phyloP scores from a whole-genome alignment of 805 yeast species.

The Metschnikowia sp. region DNA sequence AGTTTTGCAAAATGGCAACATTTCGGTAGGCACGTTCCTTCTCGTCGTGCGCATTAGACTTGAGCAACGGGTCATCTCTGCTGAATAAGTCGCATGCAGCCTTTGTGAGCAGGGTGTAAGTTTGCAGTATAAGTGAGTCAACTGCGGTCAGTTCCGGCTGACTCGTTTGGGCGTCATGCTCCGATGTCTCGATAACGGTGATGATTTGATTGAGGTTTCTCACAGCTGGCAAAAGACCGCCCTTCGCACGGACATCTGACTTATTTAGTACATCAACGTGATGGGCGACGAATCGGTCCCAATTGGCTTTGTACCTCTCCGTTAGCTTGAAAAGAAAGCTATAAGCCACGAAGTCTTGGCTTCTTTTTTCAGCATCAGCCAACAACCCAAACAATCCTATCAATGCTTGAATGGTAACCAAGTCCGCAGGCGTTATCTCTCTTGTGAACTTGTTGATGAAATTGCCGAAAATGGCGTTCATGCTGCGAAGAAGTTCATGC shows the following conservation, averaged over 20 bases:
- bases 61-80: conserved; percentile 43
- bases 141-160: conserved; percentile 17
- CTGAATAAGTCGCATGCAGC: conserved; percentile 33
- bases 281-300: conserved; percentile 58
- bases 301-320: conserved; percentile 49
- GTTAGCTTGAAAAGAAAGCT: conserved; percentile 47
- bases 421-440: conserved; percentile 34
- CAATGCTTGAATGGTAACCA: conserved; percentile 33
- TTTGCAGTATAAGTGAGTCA: conserved; percentile 23
- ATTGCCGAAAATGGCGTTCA: conserved; percentile 46
- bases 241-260: conserved; percentile 33
- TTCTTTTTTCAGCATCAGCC: conserved; percentile 35
- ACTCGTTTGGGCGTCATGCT: conserved; percentile 18
- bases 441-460: conserved; percentile 35
- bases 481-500: conserved; percentile 41
- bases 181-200: conserved; percentile 31
- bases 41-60: conserved; percentile 42
- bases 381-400: conserved; percentile 26
- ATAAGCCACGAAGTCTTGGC: conserved; percentile 62
- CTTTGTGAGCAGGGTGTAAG: conserved; percentile 32
- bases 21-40: conserved; percentile 41
- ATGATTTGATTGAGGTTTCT: conserved; percentile 33
- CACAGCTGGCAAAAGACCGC: conserved; percentile 34
- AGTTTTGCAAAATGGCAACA: conserved; percentile 39
- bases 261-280: conserved; percentile 44